A percentile compares a stretch with the other conserved stretches of the same genome.
Conservation (phyloP, 1,284 basidiomycete genomes). For the Stygiomarasmius scandens region DNA sequence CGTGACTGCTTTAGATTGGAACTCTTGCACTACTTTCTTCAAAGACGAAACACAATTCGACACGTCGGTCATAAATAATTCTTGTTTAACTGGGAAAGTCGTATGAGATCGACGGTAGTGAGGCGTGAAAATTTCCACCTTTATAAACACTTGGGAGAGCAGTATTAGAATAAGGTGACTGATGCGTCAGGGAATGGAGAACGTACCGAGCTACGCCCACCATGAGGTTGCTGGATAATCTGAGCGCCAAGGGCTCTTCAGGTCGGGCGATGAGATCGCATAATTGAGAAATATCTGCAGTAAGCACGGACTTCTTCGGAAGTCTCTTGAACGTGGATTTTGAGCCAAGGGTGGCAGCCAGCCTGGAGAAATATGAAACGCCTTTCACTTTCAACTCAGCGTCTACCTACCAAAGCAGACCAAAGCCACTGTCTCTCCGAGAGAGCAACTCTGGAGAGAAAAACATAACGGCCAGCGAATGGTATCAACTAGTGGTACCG, state of each 20-base stretch:
- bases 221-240: constrained; percentile 84
- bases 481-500: background rate
- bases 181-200: constrained; percentile 4
- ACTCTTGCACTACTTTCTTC: constrained; percentile 73
- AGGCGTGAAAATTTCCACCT: constrained; percentile 41
- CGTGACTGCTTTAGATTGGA: constrained; percentile 44
- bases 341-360: constrained; percentile 85
- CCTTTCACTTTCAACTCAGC: background rate
- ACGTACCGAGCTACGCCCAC: constrained; percentile 83
- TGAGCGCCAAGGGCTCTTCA: constrained; percentile 81
- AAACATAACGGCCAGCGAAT: constrained; percentile 54
- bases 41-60: constrained; percentile 72
- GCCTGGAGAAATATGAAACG: constrained; percentile 49
- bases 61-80: constrained; percentile 80
- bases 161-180: background rate
- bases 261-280: constrained; percentile 82
- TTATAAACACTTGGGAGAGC: constrained; percentile 63
- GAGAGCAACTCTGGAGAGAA: constrained; percentile 74
- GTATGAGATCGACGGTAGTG: background rate
- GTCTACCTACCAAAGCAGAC: constrained; percentile 67
- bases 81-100: constrained; percentile 68
- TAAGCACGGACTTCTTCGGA: constrained; percentile 76
- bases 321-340: constrained; percentile 83
- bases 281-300: constrained; percentile 77
- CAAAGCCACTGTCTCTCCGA: constrained; percentile 78